These are phyloP conservation scores for Apiospora kogelbergensis DNA, from an alignment of 2,329 filamentous ascomycete species.

Conservation along the genomic window DNA sequence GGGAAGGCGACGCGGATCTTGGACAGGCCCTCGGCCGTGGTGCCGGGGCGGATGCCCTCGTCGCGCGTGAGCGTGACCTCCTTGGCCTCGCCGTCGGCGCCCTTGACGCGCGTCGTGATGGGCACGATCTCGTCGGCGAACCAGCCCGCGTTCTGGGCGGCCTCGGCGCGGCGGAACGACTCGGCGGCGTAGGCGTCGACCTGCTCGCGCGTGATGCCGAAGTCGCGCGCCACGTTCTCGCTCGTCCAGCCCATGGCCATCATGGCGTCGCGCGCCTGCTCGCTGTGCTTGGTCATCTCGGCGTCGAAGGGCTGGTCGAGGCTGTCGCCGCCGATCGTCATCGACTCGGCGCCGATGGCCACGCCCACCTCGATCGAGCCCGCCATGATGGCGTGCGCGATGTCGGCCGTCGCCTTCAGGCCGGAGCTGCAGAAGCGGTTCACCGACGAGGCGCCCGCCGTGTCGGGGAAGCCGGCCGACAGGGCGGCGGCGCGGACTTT, in stretches of 20 bases:
- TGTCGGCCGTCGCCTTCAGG: constrained; percentile 91
- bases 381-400: constrained; percentile 79
- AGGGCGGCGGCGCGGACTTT: constrained; percentile 86
- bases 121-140: constrained; percentile 95
- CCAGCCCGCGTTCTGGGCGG: constrained; percentile 85
- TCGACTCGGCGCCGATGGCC: constrained; percentile 84
- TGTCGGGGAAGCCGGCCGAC: constrained; percentile 92
- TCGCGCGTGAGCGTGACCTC: constrained; percentile 79
- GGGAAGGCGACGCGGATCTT: constrained; percentile 93
- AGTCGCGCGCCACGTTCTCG: constrained; percentile 92
- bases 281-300: constrained; percentile 67
- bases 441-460: constrained; percentile 74
- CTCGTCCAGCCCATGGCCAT: constrained; percentile 98
- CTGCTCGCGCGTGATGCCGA: constrained; percentile 74
- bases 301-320: constrained; percentile 75
- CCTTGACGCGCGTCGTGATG: constrained; percentile 79
- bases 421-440: constrained; percentile 99
- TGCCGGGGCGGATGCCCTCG: constrained; percentile 88
- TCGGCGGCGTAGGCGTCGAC: constrained; percentile 88
- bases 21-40: constrained; percentile 75
- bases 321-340: constrained; percentile 73
- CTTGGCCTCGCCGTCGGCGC: constrained; percentile 76
- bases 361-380: constrained; percentile 86
- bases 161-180: constrained; percentile 84
- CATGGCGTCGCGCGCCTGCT: constrained; percentile 83